Base-by-base conservation (phyloP, 176 grass and related monocot genomes). In the Echinochloa phyllopogon region DNA sequence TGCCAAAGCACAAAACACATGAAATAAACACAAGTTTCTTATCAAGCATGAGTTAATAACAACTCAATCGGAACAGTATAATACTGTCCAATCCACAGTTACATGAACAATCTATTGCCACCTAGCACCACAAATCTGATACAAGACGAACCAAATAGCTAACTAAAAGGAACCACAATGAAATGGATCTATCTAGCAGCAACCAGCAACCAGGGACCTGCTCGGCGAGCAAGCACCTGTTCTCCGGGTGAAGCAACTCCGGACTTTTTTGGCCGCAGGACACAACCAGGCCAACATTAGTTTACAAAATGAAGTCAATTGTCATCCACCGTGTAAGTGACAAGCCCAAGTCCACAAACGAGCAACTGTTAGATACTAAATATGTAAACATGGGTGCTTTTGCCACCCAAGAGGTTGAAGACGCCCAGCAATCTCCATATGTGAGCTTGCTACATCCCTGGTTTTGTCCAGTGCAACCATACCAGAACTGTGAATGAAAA, bases 291-390 rank as follows among this genome's bases (percentile, higher is more conserved):
- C 41, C 15, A 6, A 29, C 20, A 61, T 63, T 23, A 10, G 43
- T 83, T 43, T 77, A 56, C 64, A 72, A 78, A 56, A 88, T 44
- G 45, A 62, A 23, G 4, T 21, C 64, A 47, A 13, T 65, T 72
- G 42, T 15, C 29, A 83, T n/a, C 50, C 13, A 71, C 24, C 29
- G 0, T 58, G 48, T 16, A 73, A 72, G 44, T 49, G 23, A 6
- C 49, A 65, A 37, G 36, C 15, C 17, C 21, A 43, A 43, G 13
- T 69, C 4, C 37, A 60, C 36, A 11, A 49, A 17, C 6, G 38
- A 29, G 20, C 40, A 61, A 15, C 29, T 14, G 3, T 13, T 53
- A 44, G 10, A 21, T 3, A 21, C 48, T 51, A n/a, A 25, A 14
- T 57, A 52, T 52, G 29, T 55, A 24, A 45, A 41, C 37, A 33